These are phyloP conservation scores for Penicillium sp. DNA, from an alignment of 2,329 filamentous ascomycete species.

Conservation along the genomic window DNA sequence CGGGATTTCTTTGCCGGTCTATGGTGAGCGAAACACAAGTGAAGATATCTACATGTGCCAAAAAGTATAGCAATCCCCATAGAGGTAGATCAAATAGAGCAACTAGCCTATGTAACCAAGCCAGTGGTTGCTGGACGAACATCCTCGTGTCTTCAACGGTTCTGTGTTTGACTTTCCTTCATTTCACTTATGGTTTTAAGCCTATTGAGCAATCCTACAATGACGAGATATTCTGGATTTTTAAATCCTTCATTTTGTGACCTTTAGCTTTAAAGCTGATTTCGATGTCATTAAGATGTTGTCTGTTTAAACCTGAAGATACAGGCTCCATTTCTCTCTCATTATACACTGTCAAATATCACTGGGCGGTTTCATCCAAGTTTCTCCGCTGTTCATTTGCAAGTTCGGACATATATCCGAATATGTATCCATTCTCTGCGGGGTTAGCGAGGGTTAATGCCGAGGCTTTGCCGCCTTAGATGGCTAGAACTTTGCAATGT, in stretches of 20 bases:
- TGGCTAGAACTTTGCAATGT: neutral
- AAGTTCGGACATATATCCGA: neutral
- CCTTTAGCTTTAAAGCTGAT: neutral
- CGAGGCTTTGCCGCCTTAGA: neutral
- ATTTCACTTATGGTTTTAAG: neutral
- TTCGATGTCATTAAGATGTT: neutral
- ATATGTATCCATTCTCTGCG: neutral
- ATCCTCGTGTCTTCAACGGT: neutral
- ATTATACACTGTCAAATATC: neutral
- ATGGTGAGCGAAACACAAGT: neutral
- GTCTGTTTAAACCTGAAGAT: neutral
- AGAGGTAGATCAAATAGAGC: neutral
- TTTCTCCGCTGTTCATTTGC: neutral
- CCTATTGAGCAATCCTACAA: neutral
- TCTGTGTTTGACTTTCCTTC: neutral
- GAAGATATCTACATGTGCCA: neutral
- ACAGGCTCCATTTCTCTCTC: neutral
- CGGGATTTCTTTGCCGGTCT: neutral
- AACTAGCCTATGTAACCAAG: neutral
- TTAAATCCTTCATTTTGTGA: neutral
- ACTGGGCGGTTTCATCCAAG: no score
- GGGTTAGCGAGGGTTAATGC: neutral
- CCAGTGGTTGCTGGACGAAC: neutral
- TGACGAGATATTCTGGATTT: neutral
- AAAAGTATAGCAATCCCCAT: neutral